phyloP scores from a whole-genome alignment of 2,329 filamentous ascomycete species.

The Pestalotiopsis sp. region DNA sequence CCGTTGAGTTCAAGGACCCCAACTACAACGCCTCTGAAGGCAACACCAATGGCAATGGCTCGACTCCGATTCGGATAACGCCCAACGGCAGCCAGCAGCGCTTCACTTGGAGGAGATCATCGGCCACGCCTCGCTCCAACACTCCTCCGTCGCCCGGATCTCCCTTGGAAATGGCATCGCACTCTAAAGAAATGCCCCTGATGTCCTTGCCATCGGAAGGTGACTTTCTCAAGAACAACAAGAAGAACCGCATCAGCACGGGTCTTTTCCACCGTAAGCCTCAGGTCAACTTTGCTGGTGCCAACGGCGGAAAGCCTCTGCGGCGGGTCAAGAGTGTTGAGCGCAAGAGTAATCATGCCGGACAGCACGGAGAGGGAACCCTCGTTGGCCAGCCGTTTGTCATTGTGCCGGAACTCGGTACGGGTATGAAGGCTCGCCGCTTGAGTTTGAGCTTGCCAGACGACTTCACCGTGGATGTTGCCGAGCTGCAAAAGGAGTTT shows the following conservation, averaged over 20 bases:
- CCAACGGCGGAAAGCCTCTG: constrained; percentile 26
- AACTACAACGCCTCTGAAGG: constrained; percentile 25
- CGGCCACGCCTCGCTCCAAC: constrained; percentile 32
- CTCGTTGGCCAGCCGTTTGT: constrained; percentile 52
- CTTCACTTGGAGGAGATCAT: constrained; percentile 34
- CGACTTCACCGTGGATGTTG: constrained; percentile 73
- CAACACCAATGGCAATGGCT: constrained; percentile 25
- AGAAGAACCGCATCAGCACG: constrained; percentile 56
- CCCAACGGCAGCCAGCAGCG: constrained; percentile 28
- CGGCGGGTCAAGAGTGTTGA: constrained; percentile 32
- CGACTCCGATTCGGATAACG: constrained; percentile 24
- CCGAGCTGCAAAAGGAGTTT: constrained; percentile 70
- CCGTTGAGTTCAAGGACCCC: constrained; percentile 25
- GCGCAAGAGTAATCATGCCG: constrained; percentile 27
- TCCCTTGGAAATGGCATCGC: constrained; percentile 26
- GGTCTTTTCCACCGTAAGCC: constrained; percentile 49
- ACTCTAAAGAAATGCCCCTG: constrained; percentile 25
- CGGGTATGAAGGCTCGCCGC: constrained; percentile 77
- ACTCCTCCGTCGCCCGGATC: constrained; percentile 38
- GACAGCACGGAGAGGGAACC: constrained; percentile 20
- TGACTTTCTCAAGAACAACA: constrained; percentile 48
- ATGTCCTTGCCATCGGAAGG: constrained; percentile 40
- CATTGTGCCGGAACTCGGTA: constrained; percentile 69
- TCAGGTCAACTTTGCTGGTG: constrained; percentile 47
- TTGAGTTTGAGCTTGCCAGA: constrained; percentile 76